phyloP scores from a whole-genome alignment of 176 grass and related monocot genomes.

The Musa troglodytarum region DNA sequence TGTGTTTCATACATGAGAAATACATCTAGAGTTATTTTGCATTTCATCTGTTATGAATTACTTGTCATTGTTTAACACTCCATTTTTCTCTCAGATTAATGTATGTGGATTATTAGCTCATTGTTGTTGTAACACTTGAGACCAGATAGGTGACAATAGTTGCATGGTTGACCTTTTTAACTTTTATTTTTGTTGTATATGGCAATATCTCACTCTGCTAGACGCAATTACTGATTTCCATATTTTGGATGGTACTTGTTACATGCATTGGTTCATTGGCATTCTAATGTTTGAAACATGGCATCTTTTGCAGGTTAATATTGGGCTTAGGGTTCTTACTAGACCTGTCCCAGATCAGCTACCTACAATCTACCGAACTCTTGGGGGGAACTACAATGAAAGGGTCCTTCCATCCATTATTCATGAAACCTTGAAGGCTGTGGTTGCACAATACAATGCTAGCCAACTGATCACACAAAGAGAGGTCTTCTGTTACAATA shows the following conservation, averaged over 20 bases:
- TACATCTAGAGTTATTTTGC: too few species aligned
- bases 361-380: constrained; percentile 65
- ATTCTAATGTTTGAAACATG: neutral
- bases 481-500: constrained; percentile 39
- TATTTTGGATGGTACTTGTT: neutral
- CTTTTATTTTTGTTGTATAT: neutral
- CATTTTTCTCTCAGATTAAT: too few species aligned
- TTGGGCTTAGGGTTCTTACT: constrained; percentile 82
- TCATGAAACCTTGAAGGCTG: constrained; percentile 91
- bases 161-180: neutral
- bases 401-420: constrained; percentile 95
- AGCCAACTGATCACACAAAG: constrained; percentile 93
- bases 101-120: too few species aligned
- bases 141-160: too few species aligned
- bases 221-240: neutral
- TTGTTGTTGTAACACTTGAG: too few species aligned
- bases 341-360: constrained; percentile 58
- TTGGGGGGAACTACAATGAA: constrained; percentile 80
- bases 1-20: too few species aligned
- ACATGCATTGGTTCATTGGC: neutral
- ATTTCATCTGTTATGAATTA: too few species aligned
- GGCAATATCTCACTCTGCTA: neutral
- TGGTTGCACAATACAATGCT: constrained; percentile 96
- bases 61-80: too few species aligned
- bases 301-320: constrained; percentile 42